These are phyloP conservation scores for Coemansia aciculifera DNA, from an alignment of 192 early-diverging fungal species.

Conservation along the genomic window DNA sequence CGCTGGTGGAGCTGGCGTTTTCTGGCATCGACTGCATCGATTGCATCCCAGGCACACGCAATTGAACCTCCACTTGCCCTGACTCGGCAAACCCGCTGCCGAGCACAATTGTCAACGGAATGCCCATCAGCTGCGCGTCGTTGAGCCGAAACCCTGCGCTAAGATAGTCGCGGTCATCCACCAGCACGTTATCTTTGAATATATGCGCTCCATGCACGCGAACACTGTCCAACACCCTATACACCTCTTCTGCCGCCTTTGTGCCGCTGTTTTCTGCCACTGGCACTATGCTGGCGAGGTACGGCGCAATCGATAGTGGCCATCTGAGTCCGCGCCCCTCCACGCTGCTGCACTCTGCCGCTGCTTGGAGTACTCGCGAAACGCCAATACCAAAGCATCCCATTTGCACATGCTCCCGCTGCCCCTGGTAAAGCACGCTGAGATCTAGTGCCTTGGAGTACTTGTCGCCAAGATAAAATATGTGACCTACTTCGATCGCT, in stretches of 20 bases:
- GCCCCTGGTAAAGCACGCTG: conserved; percentile 39
- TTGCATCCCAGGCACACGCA: conserved; percentile 32
- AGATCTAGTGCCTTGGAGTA: conserved; percentile 77
- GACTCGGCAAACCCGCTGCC: conserved; percentile 60
- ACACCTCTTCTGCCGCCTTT: conserved; percentile 17
- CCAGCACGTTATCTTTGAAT: conserved; percentile 57
- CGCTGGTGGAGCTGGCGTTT: conserved; percentile 5
- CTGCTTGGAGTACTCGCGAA: conserved; percentile 78
- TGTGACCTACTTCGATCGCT: conserved; percentile 85
- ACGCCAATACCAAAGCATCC: conserved; percentile 92
- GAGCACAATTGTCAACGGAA: conserved; percentile 73
- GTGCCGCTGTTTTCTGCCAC: conserved; percentile 24
- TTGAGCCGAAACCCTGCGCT: conserved; percentile 79
- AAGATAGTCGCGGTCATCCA: conserved; percentile 70
- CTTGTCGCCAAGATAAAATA: conserved; percentile 86
- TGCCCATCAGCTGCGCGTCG: conserved; percentile 80
- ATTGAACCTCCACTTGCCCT: conserved; percentile 40
- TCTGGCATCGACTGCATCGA: not conserved
- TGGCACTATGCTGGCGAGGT: conserved; percentile 65
- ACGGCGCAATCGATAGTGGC: conserved; percentile 82
- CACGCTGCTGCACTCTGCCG: conserved; percentile 70
- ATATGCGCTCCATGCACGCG: conserved; percentile 4
- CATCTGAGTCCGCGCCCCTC: conserved; percentile 63
- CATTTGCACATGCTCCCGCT: conserved; percentile 69
- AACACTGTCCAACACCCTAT: conserved; percentile 2